Evolutionary conservation across 2,329 filamentous ascomycete species (phyloP).

Genomic region (Colletotrichum melonis): DNA sequence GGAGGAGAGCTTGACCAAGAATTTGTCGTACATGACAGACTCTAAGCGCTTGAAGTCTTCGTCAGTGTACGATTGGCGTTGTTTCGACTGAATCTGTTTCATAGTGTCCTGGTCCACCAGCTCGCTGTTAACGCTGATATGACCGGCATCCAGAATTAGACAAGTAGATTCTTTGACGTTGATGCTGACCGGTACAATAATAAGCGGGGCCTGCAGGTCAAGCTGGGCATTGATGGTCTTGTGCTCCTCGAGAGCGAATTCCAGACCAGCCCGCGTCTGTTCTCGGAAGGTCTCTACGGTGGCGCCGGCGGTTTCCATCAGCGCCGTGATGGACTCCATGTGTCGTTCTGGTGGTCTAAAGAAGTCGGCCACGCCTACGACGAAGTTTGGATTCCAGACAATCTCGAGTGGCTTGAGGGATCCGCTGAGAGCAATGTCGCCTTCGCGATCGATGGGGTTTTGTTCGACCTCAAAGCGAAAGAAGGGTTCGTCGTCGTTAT

Average conservation of each 20-base stretch:
- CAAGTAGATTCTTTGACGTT: conserved; percentile 84
- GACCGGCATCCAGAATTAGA: conserved; percentile 94
- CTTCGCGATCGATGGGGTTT: conserved; percentile 91
- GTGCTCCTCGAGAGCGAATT: conserved; percentile 97
- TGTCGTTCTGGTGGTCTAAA: conserved; percentile 96
- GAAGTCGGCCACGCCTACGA: conserved; percentile 92
- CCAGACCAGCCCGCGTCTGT: conserved; percentile 93
- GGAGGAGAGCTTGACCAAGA: conserved; percentile 90
- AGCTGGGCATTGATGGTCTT: conserved; percentile 97
- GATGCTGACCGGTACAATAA: conserved; percentile 96
- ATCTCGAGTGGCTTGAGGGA: conserved; percentile 97
- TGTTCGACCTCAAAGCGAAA: conserved; percentile 95
- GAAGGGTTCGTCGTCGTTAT: conserved; percentile 75
- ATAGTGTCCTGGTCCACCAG: conserved; percentile 92
- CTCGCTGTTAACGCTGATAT: conserved; percentile 93
- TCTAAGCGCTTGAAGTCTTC: conserved; percentile 90
- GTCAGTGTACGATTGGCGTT: conserved; percentile 86
- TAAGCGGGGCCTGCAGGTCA: conserved; percentile 93
- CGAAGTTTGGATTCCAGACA: conserved; percentile 95
- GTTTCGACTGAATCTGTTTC: conserved; percentile 90
- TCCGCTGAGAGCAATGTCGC: conserved; percentile 89
- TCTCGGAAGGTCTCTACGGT: conserved; percentile 95
- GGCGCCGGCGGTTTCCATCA: conserved; percentile 95
- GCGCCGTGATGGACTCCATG: conserved; percentile 96
- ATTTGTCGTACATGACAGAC: conserved; percentile 97